Evolutionary conservation across 306 rosid species (phyloP).

Genomic region (Vigna hirtella): DNA sequence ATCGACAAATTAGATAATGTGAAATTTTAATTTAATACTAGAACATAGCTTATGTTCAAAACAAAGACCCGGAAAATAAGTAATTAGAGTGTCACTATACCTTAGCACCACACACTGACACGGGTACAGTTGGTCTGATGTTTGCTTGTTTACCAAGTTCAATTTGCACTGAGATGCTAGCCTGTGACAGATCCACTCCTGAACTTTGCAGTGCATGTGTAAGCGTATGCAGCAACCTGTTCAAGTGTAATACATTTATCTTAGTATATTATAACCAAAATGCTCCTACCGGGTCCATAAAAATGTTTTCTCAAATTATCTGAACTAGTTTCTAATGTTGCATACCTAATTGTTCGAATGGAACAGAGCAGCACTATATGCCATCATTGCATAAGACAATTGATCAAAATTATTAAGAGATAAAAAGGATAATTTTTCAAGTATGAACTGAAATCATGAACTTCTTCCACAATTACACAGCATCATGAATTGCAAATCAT

Average conservation of each 20-base stretch:
- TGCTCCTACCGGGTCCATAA: slow-evolving; percentile 2
- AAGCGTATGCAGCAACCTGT: slow-evolving; percentile 86
- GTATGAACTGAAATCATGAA: slow-evolving; percentile 18
- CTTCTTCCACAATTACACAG: slow-evolving; percentile 21
- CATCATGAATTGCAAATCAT: slow-evolving; percentile 8
- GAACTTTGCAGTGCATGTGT: slow-evolving; percentile 90
- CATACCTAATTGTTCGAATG: not conserved
- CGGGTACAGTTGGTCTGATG: slow-evolving; percentile 50
- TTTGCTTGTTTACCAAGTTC: slow-evolving; percentile 79
- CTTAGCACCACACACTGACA: slow-evolving; percentile 58
- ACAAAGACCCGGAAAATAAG: slow-evolving; percentile 7
- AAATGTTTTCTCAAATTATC: slow-evolving; percentile 9
- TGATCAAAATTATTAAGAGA: not conserved
- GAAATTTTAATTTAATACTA: slow-evolving; percentile 24
- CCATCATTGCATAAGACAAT: not conserved
- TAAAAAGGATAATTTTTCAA: not conserved
- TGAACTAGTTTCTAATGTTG: slow-evolving; percentile 1
- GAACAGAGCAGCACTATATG: slow-evolving; percentile 25
- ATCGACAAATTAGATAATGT: slow-evolving; percentile 39
- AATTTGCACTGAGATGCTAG: slow-evolving; percentile 94
- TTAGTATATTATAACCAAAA: slow-evolving; percentile 34
- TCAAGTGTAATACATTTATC: slow-evolving; percentile 36
- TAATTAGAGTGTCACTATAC: slow-evolving; percentile 49
- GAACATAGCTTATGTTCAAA: not conserved
- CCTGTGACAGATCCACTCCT: slow-evolving; percentile 95